These are phyloP conservation scores for Candida methanosorbosa DNA, from an alignment of 805 yeast genomes.

Conservation along the genomic window DNA sequence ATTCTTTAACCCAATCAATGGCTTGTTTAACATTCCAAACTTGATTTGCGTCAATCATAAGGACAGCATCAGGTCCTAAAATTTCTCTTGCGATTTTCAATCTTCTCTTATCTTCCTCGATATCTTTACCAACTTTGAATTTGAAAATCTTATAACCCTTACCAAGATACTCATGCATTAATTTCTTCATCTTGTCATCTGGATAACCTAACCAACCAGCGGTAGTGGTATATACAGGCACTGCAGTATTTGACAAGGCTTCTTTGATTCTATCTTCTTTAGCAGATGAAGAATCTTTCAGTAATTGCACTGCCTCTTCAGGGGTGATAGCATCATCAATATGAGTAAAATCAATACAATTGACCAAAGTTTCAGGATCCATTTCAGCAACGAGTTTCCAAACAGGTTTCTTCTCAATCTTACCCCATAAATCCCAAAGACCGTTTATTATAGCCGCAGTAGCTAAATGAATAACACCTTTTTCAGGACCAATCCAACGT, in stretches of 20 bases:
- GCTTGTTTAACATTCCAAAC: slow-evolving; percentile 18
- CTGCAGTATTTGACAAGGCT: slow-evolving; percentile 26
- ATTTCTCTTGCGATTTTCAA: slow-evolving; percentile 29
- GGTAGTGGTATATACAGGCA: slow-evolving; percentile 36
- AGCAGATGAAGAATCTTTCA: slow-evolving; percentile 20
- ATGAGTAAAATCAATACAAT: slow-evolving; percentile 32
- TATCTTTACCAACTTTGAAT: slow-evolving; percentile 31
- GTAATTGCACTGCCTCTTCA: slow-evolving; percentile 28
- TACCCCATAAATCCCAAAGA: slow-evolving; percentile 36
- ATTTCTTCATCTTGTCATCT: slow-evolving; percentile 30
- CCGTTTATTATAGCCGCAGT: slow-evolving; percentile 33
- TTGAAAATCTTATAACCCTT: slow-evolving; percentile 32
- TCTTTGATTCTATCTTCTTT: slow-evolving; percentile 24
- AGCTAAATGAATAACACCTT: slow-evolving; percentile 32
- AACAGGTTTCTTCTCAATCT: slow-evolving; percentile 26
- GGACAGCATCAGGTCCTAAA: slow-evolving; percentile 26
- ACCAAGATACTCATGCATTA: slow-evolving; percentile 24
- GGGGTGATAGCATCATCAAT: slow-evolving; percentile 35
- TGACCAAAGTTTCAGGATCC: slow-evolving; percentile 31
- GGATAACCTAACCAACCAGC: slow-evolving; percentile 36
- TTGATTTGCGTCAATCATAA: slow-evolving; percentile 19
- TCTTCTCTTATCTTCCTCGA: slow-evolving; percentile 28
- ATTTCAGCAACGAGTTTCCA: slow-evolving; percentile 34
- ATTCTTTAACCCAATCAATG: slow-evolving; percentile 12
- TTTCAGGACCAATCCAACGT: slow-evolving; percentile 39